phyloP scores from a whole-genome alignment of 2,329 filamentous ascomycete genomes.

The Penicillium freii region DNA sequence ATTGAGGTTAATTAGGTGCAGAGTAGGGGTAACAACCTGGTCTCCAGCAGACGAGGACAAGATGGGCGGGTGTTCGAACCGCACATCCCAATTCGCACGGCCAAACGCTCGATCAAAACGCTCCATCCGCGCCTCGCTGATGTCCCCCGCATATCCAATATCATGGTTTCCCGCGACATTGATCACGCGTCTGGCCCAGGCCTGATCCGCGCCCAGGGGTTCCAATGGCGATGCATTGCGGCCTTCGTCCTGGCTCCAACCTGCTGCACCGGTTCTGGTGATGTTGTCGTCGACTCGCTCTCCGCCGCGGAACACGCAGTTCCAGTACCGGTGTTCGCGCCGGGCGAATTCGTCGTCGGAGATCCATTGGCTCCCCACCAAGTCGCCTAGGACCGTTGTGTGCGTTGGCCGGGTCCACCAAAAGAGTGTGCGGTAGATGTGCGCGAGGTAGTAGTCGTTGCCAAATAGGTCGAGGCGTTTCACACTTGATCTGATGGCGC shows the following conservation, averaged over 20 bases:
- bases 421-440: constrained; percentile 79
- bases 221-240: constrained; percentile 22
- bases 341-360: constrained; percentile 76
- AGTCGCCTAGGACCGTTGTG: constrained; percentile 81
- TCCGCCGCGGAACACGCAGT: constrained; percentile 69
- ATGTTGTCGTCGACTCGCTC: constrained; percentile 57
- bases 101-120: constrained; percentile 86
- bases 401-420: constrained; percentile 89
- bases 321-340: constrained; percentile 75
- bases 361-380: constrained; percentile 95
- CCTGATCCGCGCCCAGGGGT: constrained; percentile 41
- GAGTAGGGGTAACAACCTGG: constrained; percentile 50
- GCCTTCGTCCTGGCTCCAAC: constrained; percentile 42
- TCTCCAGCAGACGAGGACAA: constrained; percentile 11
- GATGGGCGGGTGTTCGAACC: constrained; percentile 60
- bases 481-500: constrained; percentile 63
- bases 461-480: constrained; percentile 87
- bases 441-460: constrained; percentile 91
- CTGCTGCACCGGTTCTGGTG: constrained; percentile 31
- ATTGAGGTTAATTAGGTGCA: constrained; percentile 84
- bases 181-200: constrained; percentile 76
- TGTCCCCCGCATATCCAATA: constrained; percentile 90
- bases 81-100: constrained; percentile 83
- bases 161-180: constrained; percentile 96
- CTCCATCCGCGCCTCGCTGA: constrained; percentile 69